Base-by-base conservation (phyloP, 495 filamentous ascomycete species). In the Aspergillus carlsbadensis region DNA sequence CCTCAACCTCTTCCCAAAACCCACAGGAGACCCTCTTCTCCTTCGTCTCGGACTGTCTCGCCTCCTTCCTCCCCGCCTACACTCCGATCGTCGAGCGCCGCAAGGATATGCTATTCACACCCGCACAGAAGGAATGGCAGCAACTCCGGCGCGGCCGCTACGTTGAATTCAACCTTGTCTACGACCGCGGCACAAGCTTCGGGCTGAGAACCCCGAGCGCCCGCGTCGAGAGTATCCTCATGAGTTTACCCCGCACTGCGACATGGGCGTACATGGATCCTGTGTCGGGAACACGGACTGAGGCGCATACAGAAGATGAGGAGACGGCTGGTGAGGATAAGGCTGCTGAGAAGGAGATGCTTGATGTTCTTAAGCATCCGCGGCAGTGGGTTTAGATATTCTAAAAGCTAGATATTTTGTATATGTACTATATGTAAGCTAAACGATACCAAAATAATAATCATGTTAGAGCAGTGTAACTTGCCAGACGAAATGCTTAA, bases 131-230 rank as follows among this genome's bases (percentile, higher is more conserved):
- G 77, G 81, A 88, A 55, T 99, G 94, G 94, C 94, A 99, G 71
- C 94, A 98, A 76, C 78, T 99, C 57, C 82, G 94, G 26, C 80
- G 94, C 46, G 94, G 95, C 33, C 78, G 88, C 61, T 99, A 99
- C 71, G 95, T 99, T 22, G 94, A 99, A 70, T 99, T 99, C 73
- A 99, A 99, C 73, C 81, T 99, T 15, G 89, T 99, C 44, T 91
- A 99, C 74, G 94, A 99, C 76, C 85, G 94, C 24, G 94, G 94
- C 11, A 99, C 94, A 6, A 87, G 88, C 45, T 99, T 99, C 69
- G 94, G 94, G 0, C 74, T 99, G 52, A 92, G 91, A 60, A 96
- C 95, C 0, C 95, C 94, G 3, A 90, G 90, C 57, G 88, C 92
- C 10, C 82, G 94, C 52, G 83, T 99, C 6, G 94, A 98, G 77